Evolutionary conservation across 2,329 filamentous ascomycete genomes (phyloP), one percentile per base, ranked within the genome.

Genomic region (Cadophora malorum): DNA sequence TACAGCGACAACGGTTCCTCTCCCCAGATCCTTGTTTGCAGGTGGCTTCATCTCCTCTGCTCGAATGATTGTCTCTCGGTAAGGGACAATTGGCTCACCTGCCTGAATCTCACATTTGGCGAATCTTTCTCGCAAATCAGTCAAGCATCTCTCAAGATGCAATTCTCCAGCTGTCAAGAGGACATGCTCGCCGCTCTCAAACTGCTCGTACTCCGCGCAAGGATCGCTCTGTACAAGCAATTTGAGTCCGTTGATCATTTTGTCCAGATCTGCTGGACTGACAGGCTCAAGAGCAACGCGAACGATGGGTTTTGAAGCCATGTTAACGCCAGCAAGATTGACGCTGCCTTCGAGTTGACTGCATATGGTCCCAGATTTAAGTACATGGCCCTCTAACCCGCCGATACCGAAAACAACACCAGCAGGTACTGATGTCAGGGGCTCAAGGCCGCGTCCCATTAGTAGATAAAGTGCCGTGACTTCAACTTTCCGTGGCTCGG

Each of bases 381-480:
- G 85, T n/a, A 99, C 91, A 69, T 95, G 91, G 19, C 94, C 95
- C 76, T 96, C 94, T 0, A 99, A 86, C 1, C 96, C 96, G 38
- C 91, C 93, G 65, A 99, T 96, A 28, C 96, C 96, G 76, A 99
- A 98, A 4, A 99, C 91, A 8, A 97, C 94, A 53, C 96, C 96
- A 0, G 96, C 95, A 6, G 95, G 95, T 0, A 98, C 95, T 0
- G 91, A 91, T 19, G 88, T 86, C 0, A 99, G 86, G 0, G 90
- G 86, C 76, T 98, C 95, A 4, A 99, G 83, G 67, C 91, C 91
- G 67, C 95, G 87, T 35, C 96, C 96, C 96, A 99, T 99, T 64
- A 99, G 88, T 78, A 99, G 90, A 79, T 99, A 99, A 2, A 99
- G 83, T 1, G 92, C 92, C 19, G 90, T 94, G 62, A 99, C 89